Evolutionary conservation across 23 red algal species (phyloP), one percentile per base, ranked within the genome.

Genomic region (Cyanidiococcus yangmingshanensis): DNA sequence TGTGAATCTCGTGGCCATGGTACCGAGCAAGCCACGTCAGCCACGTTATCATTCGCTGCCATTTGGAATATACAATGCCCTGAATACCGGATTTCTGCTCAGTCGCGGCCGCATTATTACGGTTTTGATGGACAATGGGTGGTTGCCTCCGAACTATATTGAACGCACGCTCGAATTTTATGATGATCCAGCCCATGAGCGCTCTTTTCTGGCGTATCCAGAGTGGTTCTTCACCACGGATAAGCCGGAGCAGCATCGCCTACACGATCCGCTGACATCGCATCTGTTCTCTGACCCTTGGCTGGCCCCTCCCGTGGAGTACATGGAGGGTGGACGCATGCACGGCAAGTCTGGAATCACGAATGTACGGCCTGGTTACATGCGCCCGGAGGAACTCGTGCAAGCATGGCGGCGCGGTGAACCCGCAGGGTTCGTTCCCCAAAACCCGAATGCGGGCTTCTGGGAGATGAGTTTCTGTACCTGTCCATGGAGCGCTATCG

Each of bases 401-500:
- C n/a, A 71, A 12, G 63, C 63, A 29, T 71, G 63, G 63, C 63
- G 21, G 27, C n/a, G n/a, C n/a, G 63, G 63, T 3, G 32, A 25
- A 7, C 63, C 63, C 7, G 32, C 21, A 3, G 63, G 63, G 7
- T 71, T 71, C 32, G n/a, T 71, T 25, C 21, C 15, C 15, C 63
- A 71, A 35, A 30, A 71, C 27, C 21, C 63, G n/a, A 35, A 35
- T 7, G 27, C 15, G 3, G 63, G 21, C 3, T 71, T 71, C 32
- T 71, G 63, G 63, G 63, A 71, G 27, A 71, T 71, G 63, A 71
- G 63, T 71, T 71, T 71, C 63, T 71, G 63, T 29, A 71, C 63
- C n/a, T 25, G n/a, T 25, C 63, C 63, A 35, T 71, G 63, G 63
- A 71, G 63, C 63, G 63, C 63, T 29, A 32, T 71, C 32, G n/a